Evolutionary conservation across 108 stramenopile genomes (phyloP), one percentile per base, ranked within the genome.

Genomic region (Aureococcus anophagefferens): DNA sequence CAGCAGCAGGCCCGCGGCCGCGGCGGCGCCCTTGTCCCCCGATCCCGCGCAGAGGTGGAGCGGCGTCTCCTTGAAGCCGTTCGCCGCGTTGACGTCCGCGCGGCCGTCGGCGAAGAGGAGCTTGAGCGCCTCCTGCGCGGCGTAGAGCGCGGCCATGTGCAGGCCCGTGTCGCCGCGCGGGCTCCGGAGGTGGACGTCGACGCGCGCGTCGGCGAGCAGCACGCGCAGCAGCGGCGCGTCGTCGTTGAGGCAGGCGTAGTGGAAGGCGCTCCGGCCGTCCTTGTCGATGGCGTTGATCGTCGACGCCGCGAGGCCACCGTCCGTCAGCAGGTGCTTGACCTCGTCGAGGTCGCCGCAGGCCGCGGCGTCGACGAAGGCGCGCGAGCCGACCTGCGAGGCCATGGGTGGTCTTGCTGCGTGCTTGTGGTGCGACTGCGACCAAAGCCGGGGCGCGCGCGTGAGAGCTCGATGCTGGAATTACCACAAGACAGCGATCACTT

Each of bases 171-270:
- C 68, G 25, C 69, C 74, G 18, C 64, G 64, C 30, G 71, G 76
- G 3, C 65, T 59, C 0, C 34, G 64, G 35, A 76, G 64, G 33
- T 35, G 21, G 14, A 76, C 66, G 34, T 76, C 71, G 32, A 67
- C 51, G 18, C 76, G 70, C n/a, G 40, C 63, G 30, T 76, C 76
- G 5, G 44, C 35, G 25, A 76, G 70, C 7, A 76, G 76, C 21
- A 72, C 18, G 4, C 30, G 44, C 15, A 76, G 65, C 34, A 76
- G 70, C 64, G 59, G 69, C 4, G 33, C 46, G 66, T 76, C 76
- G 36, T 76, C 76, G 64, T 76, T 76, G 0, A 76, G 66, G 76
- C 76, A 76, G 0, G 76, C 69, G 59, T 76, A 76, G 71, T 76
- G 76, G 63, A 76, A 70, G 46, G 71, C 71, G 0, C 65, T 66